Conservation (phyloP, 2,329 filamentous ascomycete genomes). For the Calonectria naviculata region DNA sequence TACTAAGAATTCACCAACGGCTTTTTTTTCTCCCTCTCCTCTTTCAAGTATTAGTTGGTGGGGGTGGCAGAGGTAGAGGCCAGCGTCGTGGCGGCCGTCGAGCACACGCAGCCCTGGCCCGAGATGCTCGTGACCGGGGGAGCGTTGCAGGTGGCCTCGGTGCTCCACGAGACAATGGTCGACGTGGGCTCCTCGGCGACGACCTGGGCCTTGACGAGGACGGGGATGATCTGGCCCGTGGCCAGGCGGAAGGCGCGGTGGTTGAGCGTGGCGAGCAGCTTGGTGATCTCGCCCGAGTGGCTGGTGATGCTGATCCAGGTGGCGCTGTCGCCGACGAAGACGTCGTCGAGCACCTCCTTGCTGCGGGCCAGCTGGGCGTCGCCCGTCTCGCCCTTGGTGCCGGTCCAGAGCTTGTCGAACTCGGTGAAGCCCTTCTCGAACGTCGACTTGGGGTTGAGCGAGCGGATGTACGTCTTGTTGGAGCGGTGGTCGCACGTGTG, state of each 20-base stretch:
- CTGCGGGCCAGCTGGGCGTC: constrained; percentile 62
- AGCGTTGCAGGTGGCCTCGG: constrained; percentile 55
- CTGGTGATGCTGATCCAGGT: constrained; percentile 70
- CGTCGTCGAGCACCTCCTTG: constrained; percentile 64
- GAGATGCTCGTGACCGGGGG: constrained; percentile 57
- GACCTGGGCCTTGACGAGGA: constrained; percentile 70
- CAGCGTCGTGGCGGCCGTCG: constrained; percentile 31
- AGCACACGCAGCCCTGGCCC: constrained; percentile 55
- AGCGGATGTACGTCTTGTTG: constrained; percentile 62
- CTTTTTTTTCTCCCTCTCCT: neutral
- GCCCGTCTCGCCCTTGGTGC: constrained; percentile 52
- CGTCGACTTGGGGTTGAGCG: constrained; percentile 61
- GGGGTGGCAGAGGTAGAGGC: constrained; percentile 31
- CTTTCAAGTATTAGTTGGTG: constrained; percentile 9
- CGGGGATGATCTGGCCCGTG: constrained; percentile 77
- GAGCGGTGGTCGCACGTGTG: constrained; percentile 76
- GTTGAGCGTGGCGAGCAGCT: constrained; percentile 64
- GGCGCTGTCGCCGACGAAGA: constrained; percentile 63
- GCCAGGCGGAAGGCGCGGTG: constrained; percentile 71
- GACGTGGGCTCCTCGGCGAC: constrained; percentile 40
- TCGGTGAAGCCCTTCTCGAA: constrained; percentile 74
- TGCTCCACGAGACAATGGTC: constrained; percentile 47
- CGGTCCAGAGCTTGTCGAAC: constrained; percentile 58
- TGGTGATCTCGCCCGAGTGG: constrained; percentile 68
- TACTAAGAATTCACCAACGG: neutral